Conservation (phyloP, 176 grass and related monocot genomes). For the Triticum monococcum region DNA sequence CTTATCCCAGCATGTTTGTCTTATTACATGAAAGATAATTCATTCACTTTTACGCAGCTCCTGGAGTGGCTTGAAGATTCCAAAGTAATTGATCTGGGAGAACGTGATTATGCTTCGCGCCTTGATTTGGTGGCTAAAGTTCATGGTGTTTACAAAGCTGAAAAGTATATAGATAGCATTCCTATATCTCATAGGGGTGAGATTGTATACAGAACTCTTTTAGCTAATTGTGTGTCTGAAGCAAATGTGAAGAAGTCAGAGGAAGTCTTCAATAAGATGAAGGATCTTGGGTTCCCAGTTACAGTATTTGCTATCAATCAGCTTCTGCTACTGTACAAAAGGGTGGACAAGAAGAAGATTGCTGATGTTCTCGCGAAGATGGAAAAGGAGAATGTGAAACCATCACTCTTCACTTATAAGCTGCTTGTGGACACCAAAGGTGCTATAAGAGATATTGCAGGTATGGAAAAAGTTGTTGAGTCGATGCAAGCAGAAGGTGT, state of each 20-base stretch:
- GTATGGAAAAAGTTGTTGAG: slow-evolving; percentile 64
- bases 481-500: slow-evolving; percentile 53
- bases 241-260: slow-evolving; percentile 61
- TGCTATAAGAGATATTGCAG: slow-evolving; percentile 36
- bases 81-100: slow-evolving; percentile 47
- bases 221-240: slow-evolving; percentile 55
- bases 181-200: slow-evolving; percentile 59
- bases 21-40: slow-evolving; percentile 10
- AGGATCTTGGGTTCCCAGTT: slow-evolving; percentile 47
- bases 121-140: slow-evolving; percentile 69
- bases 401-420: slow-evolving; percentile 68
- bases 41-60: slow-evolving; percentile 44
- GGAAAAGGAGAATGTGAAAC: slow-evolving; percentile 73
- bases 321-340: slow-evolving; percentile 78
- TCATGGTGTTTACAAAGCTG: slow-evolving; percentile 53
- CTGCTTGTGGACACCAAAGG: slow-evolving; percentile 69
- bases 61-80: slow-evolving; percentile 57
- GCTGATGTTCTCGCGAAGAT: slow-evolving; percentile 68
- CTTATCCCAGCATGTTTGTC: not conserved
- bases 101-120: slow-evolving; percentile 59
- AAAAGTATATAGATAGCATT: slow-evolving; percentile 57
- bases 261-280: slow-evolving; percentile 68
- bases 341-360: slow-evolving; percentile 66
- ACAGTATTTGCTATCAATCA: slow-evolving; percentile 64
- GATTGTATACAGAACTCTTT: slow-evolving; percentile 65